phyloP scores from a whole-genome alignment of 2,329 filamentous ascomycete genomes.

The Emmonsiellopsis sp. region DNA sequence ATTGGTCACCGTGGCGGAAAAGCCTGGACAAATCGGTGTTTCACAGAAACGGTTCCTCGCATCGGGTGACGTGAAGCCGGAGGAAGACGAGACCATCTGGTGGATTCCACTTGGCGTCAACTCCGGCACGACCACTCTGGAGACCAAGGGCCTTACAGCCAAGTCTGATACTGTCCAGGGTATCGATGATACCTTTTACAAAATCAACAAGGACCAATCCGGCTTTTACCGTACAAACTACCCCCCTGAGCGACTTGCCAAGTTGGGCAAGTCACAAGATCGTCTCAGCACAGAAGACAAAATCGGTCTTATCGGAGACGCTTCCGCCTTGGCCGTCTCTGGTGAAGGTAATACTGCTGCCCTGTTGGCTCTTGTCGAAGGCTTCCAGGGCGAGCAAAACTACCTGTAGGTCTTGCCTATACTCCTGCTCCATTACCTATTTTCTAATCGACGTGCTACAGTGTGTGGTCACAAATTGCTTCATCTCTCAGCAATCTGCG shows the following conservation, averaged over 20 bases:
- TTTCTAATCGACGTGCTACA: slow-evolving; percentile 20
- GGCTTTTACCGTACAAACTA: slow-evolving; percentile 94
- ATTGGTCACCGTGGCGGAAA: slow-evolving; percentile 75
- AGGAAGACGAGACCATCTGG: slow-evolving; percentile 88
- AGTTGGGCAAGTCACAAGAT: slow-evolving; percentile 68
- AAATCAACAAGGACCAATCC: slow-evolving; percentile 81
- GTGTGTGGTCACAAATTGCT: slow-evolving; percentile 78
- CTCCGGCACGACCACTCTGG: slow-evolving; percentile 58
- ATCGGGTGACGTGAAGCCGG: slow-evolving; percentile 79
- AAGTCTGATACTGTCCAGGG: slow-evolving; percentile 66
- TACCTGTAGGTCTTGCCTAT: slow-evolving; percentile 50
- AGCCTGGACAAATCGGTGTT: slow-evolving; percentile 58
- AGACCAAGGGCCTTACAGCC: slow-evolving; percentile 59
- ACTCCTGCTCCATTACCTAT: background rate
- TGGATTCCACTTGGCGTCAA: slow-evolving; percentile 88
- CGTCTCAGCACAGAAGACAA: slow-evolving; percentile 78
- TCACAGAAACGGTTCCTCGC: slow-evolving; percentile 85
- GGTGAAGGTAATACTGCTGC: slow-evolving; percentile 75
- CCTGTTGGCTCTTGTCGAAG: slow-evolving; percentile 72
- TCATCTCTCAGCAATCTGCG: slow-evolving; percentile 68
- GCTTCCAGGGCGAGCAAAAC: slow-evolving; percentile 72
- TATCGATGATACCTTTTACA: slow-evolving; percentile 70
- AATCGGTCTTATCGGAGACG: slow-evolving; percentile 84
- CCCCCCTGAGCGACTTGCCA: slow-evolving; percentile 69
- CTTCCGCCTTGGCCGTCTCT: slow-evolving; percentile 78